Evolutionary conservation across 768 basidiomycete species (phyloP).

Genomic region (Rhizopogon vinicolor): DNA sequence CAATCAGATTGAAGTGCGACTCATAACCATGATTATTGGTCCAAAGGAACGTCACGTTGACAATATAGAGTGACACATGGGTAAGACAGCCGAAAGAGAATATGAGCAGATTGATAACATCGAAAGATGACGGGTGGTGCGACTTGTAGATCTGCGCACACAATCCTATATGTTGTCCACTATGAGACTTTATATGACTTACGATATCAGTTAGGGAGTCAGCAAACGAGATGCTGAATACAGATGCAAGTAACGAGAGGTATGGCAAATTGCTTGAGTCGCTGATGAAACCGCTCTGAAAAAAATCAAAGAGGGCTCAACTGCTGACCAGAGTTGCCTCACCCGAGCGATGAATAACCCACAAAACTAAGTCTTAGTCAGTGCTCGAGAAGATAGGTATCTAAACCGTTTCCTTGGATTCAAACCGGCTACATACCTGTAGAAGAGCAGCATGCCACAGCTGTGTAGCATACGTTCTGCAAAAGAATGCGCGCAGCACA

Average conservation of each 20-base stretch:
- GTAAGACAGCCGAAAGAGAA: slow-evolving; percentile 19
- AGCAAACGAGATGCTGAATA: slow-evolving; percentile 17
- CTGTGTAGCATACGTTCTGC: slow-evolving; percentile 13
- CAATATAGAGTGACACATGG: slow-evolving; percentile 11
- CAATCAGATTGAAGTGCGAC: neutral
- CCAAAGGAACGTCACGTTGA: slow-evolving; percentile 1
- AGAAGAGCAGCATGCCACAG: slow-evolving; percentile 29
- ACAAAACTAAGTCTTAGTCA: slow-evolving; percentile 9
- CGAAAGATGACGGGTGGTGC: slow-evolving; percentile 10
- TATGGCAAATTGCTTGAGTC: slow-evolving; percentile 1
- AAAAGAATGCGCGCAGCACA: slow-evolving; percentile 13
- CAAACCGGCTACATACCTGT: slow-evolving; percentile 24
- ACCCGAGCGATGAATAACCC: slow-evolving; percentile 29
- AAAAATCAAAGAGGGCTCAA: neutral
- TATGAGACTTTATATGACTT: neutral
- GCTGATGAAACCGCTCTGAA: slow-evolving; percentile 12
- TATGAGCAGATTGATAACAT: slow-evolving; percentile 19
- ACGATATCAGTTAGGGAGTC: slow-evolving; percentile 21
- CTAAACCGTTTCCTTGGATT: neutral
- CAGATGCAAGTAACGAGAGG: slow-evolving; percentile 11
- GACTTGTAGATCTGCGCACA: slow-evolving; percentile 17
- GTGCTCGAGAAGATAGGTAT: neutral
- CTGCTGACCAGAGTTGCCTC: slow-evolving; percentile 1
- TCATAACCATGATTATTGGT: neutral
- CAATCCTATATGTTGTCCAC: neutral